A percentile compares a stretch with the other conserved stretches of the same genome.
Evolutionary conservation across 257 asterid genomes (phyloP).

Genomic region (Voacanga thouarsii): DNA sequence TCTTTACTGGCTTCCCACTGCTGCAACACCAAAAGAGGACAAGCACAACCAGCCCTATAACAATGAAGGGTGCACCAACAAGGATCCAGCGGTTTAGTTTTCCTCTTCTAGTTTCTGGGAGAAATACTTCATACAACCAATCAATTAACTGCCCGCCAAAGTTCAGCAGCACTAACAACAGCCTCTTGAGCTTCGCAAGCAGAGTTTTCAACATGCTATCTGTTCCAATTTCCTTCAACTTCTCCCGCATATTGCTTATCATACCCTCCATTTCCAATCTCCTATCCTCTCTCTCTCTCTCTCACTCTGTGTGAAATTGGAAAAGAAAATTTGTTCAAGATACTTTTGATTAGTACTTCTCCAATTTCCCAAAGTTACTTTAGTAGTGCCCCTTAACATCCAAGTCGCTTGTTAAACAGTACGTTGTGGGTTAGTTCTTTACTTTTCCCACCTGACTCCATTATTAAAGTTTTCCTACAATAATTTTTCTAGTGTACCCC

Average conservation of each 20-base stretch:
- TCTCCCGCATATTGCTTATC: neutral
- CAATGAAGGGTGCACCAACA: conserved; percentile 15
- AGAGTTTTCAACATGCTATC: conserved; percentile 15
- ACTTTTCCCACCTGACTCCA: too few species aligned
- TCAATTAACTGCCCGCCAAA: conserved; percentile 16
- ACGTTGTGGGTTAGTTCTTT: too few species aligned
- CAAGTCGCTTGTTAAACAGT: too few species aligned
- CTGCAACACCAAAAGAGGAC: conserved; percentile 19
- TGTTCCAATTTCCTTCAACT: neutral
- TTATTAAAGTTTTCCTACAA: too few species aligned
- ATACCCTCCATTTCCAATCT: neutral
- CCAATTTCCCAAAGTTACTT: too few species aligned
- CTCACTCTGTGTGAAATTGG: neutral
- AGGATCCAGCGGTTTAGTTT: conserved; percentile 25
- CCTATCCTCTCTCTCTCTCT: neutral
- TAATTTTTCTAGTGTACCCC: too few species aligned
- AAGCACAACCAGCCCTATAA: conserved; percentile 1
- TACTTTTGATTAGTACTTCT: neutral
- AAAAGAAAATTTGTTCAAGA: neutral
- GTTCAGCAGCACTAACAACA: conserved; percentile 4
- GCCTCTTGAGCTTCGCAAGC: conserved; percentile 29
- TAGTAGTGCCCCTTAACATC: too few species aligned
- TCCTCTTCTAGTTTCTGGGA: conserved; percentile 33
- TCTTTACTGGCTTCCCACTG: conserved; percentile 17
- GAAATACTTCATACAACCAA: conserved; percentile 33